These are phyloP conservation scores for Ottelia alismoides DNA, from an alignment of 106 monocot species.

Conservation along the genomic window DNA sequence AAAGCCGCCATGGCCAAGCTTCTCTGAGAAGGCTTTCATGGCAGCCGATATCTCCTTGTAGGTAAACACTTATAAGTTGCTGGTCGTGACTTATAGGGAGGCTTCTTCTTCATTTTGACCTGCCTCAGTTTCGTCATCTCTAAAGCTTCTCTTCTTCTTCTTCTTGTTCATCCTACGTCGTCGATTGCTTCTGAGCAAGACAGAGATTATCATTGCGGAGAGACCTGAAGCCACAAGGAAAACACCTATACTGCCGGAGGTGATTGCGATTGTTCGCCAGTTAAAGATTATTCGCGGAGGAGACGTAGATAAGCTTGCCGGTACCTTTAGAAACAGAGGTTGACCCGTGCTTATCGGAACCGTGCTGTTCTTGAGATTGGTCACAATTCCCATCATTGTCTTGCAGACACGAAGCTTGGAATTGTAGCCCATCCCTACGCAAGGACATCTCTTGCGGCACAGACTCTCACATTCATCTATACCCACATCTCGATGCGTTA, in stretches of 20 bases:
- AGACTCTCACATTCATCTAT: conserved; percentile 22
- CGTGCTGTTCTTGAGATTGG: conserved; percentile 30
- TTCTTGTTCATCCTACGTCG: neutral
- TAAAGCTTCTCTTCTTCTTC: neutral
- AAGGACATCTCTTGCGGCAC: conserved; percentile 39
- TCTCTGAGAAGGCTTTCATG: conserved; percentile 31
- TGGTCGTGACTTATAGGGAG: neutral
- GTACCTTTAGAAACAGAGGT: conserved; percentile 18
- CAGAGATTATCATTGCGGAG: neutral
- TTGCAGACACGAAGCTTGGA: conserved; percentile 10
- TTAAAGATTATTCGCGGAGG: neutral
- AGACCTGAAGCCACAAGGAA: conserved; percentile 1
- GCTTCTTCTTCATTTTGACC: conserved; percentile 4
- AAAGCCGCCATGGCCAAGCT: conserved; percentile 45
- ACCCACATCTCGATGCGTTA: conserved; percentile 1
- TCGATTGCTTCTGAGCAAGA: no score
- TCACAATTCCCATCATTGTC: conserved; percentile 19
- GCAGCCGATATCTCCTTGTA: conserved; percentile 38
- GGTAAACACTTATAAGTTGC: conserved; percentile 25
- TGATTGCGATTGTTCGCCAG: conserved; percentile 5
- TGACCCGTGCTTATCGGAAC: conserved; percentile 4
- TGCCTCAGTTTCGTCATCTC: neutral
- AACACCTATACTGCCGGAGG: neutral
- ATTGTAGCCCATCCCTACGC: conserved; percentile 28
- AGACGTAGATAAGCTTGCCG: neutral